Evolutionary conservation across 768 basidiomycete genomes (phyloP).

Genomic region (Psilocybe azurescens): DNA sequence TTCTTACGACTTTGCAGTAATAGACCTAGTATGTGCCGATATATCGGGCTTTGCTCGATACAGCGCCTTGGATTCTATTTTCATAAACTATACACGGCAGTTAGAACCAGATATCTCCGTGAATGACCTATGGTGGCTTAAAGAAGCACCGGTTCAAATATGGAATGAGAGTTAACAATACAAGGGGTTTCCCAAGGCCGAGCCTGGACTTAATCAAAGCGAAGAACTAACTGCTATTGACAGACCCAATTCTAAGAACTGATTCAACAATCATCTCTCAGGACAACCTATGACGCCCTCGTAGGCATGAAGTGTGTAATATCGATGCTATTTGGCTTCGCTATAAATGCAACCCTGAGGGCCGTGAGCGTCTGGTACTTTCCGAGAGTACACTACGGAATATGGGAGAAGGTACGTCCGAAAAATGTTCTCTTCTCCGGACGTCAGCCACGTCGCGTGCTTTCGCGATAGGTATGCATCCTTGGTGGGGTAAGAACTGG

Average conservation of each 20-base stretch:
- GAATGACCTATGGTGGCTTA: neutral
- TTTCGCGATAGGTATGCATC: neutral
- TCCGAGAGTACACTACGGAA: neutral
- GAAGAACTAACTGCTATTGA: conserved; percentile 2
- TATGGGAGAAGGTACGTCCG: neutral
- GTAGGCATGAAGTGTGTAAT: neutral
- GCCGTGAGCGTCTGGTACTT: neutral
- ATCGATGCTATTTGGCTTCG: neutral
- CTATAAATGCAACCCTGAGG: neutral
- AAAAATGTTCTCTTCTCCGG: neutral
- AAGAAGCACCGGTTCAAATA: conserved; percentile 20
- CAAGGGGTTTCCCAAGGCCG: neutral
- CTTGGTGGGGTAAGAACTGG: neutral
- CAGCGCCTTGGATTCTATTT: conserved; percentile 13
- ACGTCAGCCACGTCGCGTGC: neutral
- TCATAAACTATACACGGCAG: conserved; percentile 12
- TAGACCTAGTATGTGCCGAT: conserved; percentile 5
- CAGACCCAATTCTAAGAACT: neutral
- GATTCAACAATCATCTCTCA: neutral
- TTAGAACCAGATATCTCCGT: conserved; percentile 20
- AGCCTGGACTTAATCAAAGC: conserved; percentile 6
- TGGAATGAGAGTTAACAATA: conserved; percentile 12
- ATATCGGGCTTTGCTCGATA: conserved; percentile 12
- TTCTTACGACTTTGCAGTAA: neutral
- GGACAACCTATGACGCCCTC: neutral